Conservation (phyloP, 805 yeast genomes). For the Yarrowia alimentaria region DNA sequence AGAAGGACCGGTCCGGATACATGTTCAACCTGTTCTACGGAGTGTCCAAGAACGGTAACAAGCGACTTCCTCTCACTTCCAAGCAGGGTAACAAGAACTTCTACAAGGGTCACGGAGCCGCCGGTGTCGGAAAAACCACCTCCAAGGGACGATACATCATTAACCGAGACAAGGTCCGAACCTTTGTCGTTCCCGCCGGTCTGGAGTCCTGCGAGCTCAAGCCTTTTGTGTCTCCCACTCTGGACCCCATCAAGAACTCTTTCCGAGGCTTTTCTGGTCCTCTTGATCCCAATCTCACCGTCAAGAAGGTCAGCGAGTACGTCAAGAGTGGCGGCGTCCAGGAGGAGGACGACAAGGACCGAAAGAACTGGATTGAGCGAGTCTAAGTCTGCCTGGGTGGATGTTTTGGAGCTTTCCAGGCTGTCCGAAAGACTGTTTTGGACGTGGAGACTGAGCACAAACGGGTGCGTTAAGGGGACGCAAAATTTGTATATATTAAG, state of each 20-base stretch:
- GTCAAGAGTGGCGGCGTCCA: constrained; percentile 62
- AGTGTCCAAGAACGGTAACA: constrained; percentile 69
- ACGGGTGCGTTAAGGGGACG: background rate
- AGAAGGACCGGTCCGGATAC: constrained; percentile 75
- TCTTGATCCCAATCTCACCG: constrained; percentile 67
- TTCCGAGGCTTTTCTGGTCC: constrained; percentile 76
- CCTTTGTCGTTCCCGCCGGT: constrained; percentile 76
- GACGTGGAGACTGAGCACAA: background rate
- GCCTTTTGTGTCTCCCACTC: constrained; percentile 74
- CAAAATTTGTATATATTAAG: constrained; percentile 19
- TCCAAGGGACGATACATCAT: constrained; percentile 70
- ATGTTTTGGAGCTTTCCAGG: too few relatives aligned
- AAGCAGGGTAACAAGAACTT: constrained; percentile 92
- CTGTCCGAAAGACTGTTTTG: too few relatives aligned
- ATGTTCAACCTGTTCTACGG: constrained; percentile 64
- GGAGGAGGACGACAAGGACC: constrained; percentile 34
- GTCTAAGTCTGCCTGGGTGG: too few relatives aligned
- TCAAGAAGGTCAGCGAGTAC: constrained; percentile 70
- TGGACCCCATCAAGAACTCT: constrained; percentile 66
- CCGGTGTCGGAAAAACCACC: constrained; percentile 85
- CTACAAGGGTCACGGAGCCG: constrained; percentile 95
- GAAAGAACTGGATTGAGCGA: constrained; percentile 34
- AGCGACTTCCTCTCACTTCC: constrained; percentile 75
- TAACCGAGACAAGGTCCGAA: constrained; percentile 82
- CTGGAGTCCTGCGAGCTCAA: constrained; percentile 46